phyloP scores from a whole-genome alignment of 768 basidiomycete genomes.

The Mycena alexandri region DNA sequence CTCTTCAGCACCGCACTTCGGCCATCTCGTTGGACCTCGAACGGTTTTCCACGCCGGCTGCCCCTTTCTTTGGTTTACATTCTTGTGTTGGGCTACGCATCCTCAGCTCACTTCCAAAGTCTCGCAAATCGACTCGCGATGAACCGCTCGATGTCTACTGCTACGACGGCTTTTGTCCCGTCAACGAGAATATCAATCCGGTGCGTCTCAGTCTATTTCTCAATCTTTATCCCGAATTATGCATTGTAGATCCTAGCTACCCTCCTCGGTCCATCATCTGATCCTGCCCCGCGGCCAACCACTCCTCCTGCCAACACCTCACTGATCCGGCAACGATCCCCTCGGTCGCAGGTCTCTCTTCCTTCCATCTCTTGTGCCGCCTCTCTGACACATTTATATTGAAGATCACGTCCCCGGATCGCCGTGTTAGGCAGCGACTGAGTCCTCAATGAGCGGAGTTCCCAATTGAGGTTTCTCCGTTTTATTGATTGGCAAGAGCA shows the following conservation, averaged over 20 bases:
- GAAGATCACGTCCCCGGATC: neutral
- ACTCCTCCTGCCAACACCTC: neutral
- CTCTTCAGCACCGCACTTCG: slow-evolving; percentile 3
- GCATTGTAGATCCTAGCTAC: neutral
- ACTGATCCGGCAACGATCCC: neutral
- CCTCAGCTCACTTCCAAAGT: neutral
- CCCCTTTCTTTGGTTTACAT: neutral
- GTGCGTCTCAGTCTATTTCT: neutral
- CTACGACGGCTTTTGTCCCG: neutral
- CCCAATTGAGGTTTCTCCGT: too few relatives aligned
- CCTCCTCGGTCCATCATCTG: neutral
- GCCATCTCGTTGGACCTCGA: neutral
- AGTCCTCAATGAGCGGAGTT: too few relatives aligned
- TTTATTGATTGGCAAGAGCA: too few relatives aligned
- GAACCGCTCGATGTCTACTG: neutral
- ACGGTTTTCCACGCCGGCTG: neutral
- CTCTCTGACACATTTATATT: neutral
- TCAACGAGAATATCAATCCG: neutral
- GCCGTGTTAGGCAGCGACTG: too few relatives aligned
- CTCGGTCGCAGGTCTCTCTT: neutral
- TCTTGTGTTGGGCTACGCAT: neutral
- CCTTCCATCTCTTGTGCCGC: neutral
- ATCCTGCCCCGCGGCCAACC: neutral
- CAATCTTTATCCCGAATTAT: neutral
- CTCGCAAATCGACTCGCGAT: neutral